These are phyloP conservation scores for Mortierella sp. DNA, from an alignment of 371 early-diverging fungal genomes.

Conservation along the genomic window DNA sequence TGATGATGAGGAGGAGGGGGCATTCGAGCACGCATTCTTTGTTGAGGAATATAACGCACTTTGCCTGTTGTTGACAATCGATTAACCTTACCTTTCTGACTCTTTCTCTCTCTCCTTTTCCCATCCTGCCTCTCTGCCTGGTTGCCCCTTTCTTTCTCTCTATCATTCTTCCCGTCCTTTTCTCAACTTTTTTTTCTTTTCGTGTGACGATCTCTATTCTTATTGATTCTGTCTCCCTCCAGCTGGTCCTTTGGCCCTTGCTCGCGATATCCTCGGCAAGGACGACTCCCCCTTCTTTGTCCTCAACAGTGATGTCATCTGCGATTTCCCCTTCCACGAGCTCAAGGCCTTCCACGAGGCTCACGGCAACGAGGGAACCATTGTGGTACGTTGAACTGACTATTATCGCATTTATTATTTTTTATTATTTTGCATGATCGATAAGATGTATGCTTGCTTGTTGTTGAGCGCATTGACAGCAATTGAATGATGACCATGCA, in stretches of 20 bases:
- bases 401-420: not conserved
- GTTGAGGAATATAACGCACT: not conserved
- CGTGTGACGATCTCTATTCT: not conserved
- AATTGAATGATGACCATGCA: no score
- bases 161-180: not conserved
- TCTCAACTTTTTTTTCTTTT: not conserved
- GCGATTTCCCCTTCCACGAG: constrained; percentile 96
- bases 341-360: constrained; percentile 88
- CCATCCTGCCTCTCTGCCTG: not conserved
- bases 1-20: not conserved
- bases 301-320: constrained; percentile 99
- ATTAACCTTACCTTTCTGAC: not conserved
- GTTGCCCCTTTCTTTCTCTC: not conserved
- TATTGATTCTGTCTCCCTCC: not conserved
- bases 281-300: constrained; percentile 98
- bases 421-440: not conserved
- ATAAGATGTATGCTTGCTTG: not conserved
- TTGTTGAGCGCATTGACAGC: not conserved
- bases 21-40: not conserved
- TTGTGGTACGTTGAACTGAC: constrained; percentile 70
- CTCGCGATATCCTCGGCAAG: constrained; percentile 90
- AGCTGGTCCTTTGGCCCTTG: constrained; percentile 98
- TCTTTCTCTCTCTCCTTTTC: not conserved
- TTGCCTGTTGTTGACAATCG: no score
- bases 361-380: constrained; percentile 95